These are phyloP conservation scores for Pilatotrama ljubarskyi DNA, from an alignment of 768 basidiomycete species.

Conservation along the genomic window DNA sequence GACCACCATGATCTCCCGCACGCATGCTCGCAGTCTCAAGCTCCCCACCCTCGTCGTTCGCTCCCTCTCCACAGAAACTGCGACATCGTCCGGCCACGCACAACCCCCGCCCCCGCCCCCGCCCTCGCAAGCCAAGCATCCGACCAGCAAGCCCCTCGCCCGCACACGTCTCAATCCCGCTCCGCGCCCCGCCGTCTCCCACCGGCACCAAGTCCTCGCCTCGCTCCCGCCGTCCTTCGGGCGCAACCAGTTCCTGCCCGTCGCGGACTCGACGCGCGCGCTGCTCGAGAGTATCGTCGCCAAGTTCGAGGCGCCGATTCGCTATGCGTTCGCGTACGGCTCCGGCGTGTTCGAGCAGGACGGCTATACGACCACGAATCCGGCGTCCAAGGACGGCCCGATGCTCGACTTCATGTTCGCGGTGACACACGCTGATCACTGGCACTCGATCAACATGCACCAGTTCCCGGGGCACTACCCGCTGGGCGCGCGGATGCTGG, in stretches of 20 bases:
- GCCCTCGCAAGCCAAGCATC: constrained; percentile 32
- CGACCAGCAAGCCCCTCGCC: constrained; percentile 31
- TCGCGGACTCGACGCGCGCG: constrained; percentile 76
- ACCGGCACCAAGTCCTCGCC: constrained; percentile 41
- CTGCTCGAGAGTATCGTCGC: constrained; percentile 78
- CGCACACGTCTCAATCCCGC: constrained; percentile 44
- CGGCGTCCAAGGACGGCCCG: constrained; percentile 44
- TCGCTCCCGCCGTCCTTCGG: constrained; percentile 73
- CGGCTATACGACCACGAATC: constrained; percentile 53
- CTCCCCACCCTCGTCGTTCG: constrained; percentile 26
- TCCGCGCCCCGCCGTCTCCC: constrained; percentile 37
- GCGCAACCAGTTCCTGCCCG: constrained; percentile 77
- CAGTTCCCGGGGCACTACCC: constrained; percentile 93
- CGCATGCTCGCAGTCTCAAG: constrained; percentile 20
- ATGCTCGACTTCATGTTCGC: constrained; percentile 98
- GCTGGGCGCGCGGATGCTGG: constrained; percentile 79
- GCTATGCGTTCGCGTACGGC: constrained; percentile 97
- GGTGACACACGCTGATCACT: constrained; percentile 89
- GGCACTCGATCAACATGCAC: constrained; percentile 94
- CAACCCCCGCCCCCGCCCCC: constrained; percentile 36
- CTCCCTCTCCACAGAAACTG: constrained; percentile 30
- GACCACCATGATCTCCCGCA: constrained; percentile 18
- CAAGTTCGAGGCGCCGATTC: constrained; percentile 85
- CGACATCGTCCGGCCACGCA: constrained; percentile 22
- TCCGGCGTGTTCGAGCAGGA: constrained; percentile 94